Evolutionary conservation across 192 early-diverging fungal genomes (phyloP).

Genomic region (Thamnidium elegans): DNA sequence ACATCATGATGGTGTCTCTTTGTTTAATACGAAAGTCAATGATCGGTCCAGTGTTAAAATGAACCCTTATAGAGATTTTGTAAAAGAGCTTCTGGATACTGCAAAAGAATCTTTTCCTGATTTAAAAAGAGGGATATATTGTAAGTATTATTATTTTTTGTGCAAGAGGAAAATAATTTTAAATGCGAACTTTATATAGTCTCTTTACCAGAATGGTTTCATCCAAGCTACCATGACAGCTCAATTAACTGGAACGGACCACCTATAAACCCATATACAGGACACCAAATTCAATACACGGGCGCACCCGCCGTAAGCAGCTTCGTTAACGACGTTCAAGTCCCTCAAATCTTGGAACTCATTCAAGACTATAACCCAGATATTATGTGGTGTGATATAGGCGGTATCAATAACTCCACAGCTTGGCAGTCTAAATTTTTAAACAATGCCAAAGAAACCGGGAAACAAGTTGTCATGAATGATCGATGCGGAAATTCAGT

Average conservation of each 20-base stretch:
- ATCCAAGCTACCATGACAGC: constrained; percentile 20
- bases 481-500: constrained; percentile 27
- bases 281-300: constrained; percentile 12
- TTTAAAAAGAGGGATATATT: constrained; percentile 27
- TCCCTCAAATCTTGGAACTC: constrained; percentile 24
- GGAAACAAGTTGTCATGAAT: constrained; percentile 21
- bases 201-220: constrained; percentile 35
- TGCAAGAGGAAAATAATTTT: too few species aligned
- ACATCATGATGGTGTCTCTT: constrained; percentile 29
- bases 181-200: constrained; percentile 4
- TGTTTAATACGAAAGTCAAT: constrained; percentile 22
- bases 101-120: constrained; percentile 12
- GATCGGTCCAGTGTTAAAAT: constrained; percentile 19
- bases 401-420: constrained; percentile 30
- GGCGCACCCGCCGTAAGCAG: constrained; percentile 10
- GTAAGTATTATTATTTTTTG: too few species aligned
- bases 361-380: constrained; percentile 19
- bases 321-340: constrained; percentile 30
- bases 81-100: constrained; percentile 16
- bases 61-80: constrained; percentile 25
- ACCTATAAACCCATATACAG: constrained; percentile 19
- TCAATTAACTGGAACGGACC: constrained; percentile 18
- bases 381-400: constrained; percentile 36
- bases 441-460: constrained; percentile 2
- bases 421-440: constrained; percentile 18